A percentile compares a stretch with the other conserved stretches of the same genome.
Evolutionary conservation across 495 filamentous ascomycete genomes (phyloP).

Genomic region (Bombardia bombarda): DNA sequence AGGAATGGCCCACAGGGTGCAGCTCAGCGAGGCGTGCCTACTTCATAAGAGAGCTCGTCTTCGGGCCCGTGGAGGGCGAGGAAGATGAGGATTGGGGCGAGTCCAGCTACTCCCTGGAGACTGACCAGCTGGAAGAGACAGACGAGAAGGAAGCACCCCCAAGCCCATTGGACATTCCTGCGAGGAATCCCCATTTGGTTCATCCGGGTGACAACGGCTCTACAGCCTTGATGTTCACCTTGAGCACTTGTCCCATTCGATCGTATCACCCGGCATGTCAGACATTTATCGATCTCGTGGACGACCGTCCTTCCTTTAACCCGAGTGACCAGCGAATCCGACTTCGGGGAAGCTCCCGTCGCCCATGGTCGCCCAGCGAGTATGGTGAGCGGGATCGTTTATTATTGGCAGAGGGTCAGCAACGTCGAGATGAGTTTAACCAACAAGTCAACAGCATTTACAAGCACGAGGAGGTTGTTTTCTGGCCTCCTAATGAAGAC

Average conservation of each 20-base stretch:
- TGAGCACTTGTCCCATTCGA: constrained; percentile 51
- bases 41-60: constrained; percentile 53
- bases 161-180: not conserved
- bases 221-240: constrained; percentile 37
- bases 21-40: constrained; percentile 59
- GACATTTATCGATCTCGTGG: constrained; percentile 61
- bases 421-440: constrained; percentile 12
- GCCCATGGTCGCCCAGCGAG: constrained; percentile 46
- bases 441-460: constrained; percentile 34
- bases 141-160: no score
- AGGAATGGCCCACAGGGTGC: constrained; percentile 56
- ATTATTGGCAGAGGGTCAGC: not conserved
- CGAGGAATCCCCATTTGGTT: constrained; percentile 15
- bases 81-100: no score
- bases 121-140: no score
- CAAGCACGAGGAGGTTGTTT: constrained; percentile 37
- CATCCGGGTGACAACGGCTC: constrained; percentile 32
- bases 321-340: constrained; percentile 24
- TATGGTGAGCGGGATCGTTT: constrained; percentile 20
- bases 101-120: no score
- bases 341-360: constrained; percentile 24
- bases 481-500: constrained; percentile 53
- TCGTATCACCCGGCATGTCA: constrained; percentile 50
- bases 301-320: constrained; percentile 38
- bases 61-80: constrained; percentile 18